Conservation (phyloP, 305 asterid species). For the Fraxinus angustifolia region DNA sequence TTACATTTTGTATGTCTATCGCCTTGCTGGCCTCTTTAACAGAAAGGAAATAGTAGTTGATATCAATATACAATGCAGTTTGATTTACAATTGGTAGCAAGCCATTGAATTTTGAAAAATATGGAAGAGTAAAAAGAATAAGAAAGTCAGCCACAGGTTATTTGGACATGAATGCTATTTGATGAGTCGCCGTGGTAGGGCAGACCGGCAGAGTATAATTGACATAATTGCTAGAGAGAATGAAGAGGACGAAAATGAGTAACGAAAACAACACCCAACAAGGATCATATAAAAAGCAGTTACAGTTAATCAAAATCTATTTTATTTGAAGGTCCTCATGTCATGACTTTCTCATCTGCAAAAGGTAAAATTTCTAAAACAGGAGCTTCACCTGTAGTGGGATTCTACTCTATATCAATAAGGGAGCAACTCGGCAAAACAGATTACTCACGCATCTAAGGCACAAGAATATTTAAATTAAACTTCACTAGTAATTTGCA, state of each 20-base stretch:
- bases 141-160: not conserved
- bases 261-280: not conserved
- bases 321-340: not conserved
- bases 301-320: not conserved
- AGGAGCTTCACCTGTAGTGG: not conserved
- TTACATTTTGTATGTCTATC: constrained; percentile 51
- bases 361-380: not conserved
- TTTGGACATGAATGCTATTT: not conserved
- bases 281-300: not conserved
- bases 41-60: not conserved
- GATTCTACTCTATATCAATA: not conserved
- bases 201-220: no score
- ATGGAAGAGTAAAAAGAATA: not conserved
- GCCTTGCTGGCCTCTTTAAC: constrained; percentile 52
- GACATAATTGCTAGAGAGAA: not conserved
- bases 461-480: not conserved
- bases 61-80: not conserved
- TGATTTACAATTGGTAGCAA: not conserved
- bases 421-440: constrained; percentile 7
- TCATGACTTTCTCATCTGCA: not conserved
- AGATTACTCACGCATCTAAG: not conserved
- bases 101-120: not conserved
- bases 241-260: not conserved
- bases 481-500: not conserved
- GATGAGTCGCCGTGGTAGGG: not conserved